phyloP scores from a whole-genome alignment of 23 red algal genomes.

The Gracilaria caudata region DNA sequence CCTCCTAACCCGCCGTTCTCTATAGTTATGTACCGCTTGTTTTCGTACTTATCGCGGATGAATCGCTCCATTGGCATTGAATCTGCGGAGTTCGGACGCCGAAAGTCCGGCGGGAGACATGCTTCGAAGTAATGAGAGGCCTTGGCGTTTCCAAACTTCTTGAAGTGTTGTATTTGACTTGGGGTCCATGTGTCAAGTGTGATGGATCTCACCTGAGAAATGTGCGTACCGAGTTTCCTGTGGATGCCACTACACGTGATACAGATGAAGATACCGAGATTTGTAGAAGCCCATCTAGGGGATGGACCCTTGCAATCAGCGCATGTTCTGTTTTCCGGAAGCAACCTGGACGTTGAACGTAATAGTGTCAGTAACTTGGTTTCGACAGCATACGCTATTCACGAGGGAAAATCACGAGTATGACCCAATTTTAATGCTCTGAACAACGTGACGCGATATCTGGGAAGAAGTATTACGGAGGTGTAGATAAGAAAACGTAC shows the following conservation, averaged over 20 bases:
- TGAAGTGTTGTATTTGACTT: conserved; percentile 77
- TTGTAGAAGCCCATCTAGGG: conserved; percentile 96
- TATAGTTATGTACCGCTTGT: conserved; percentile 63
- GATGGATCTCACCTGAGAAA: conserved; percentile 89
- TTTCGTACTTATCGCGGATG: conserved; percentile 96
- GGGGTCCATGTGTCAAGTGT: conserved; percentile 96
- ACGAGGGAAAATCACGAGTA: neutral
- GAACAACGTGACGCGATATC: neutral
- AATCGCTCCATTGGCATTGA: conserved; percentile 80
- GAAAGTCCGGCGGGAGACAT: conserved; percentile 78
- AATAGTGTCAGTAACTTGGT: neutral
- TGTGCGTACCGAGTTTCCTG: conserved; percentile 88
- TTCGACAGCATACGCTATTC: neutral
- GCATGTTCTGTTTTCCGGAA: conserved; percentile 87
- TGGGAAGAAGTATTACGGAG: neutral
- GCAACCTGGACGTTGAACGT: conserved; percentile 16
- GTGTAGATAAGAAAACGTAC: conserved; percentile 5
- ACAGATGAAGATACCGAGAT: conserved; percentile 94
- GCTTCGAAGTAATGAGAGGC: conserved; percentile 81
- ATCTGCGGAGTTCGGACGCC: conserved; percentile 72
- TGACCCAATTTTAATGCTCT: neutral
- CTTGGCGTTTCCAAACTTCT: conserved; percentile 79
- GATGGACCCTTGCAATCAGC: conserved; percentile 81
- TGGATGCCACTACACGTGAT: conserved; percentile 90
- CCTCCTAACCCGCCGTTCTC: conserved; percentile 58